phyloP scores from a whole-genome alignment of 805 yeast species.

The Yarrowia deformans region DNA sequence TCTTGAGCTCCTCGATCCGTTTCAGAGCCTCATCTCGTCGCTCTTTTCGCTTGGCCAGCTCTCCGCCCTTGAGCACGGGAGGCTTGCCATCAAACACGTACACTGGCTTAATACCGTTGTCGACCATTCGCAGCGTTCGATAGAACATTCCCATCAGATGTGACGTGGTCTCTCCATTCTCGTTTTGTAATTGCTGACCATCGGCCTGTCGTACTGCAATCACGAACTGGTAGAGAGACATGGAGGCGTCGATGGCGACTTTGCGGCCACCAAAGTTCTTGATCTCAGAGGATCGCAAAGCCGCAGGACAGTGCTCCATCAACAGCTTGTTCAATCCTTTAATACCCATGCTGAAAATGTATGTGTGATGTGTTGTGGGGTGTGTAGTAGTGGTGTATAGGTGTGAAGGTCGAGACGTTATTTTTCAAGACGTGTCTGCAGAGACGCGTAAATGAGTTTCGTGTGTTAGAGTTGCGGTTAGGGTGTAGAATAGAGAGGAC shows the following conservation, averaged over 20 bases:
- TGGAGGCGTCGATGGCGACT: slow-evolving; percentile 89
- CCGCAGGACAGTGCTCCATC: slow-evolving; percentile 86
- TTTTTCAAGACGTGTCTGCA: neutral
- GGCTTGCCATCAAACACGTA: slow-evolving; percentile 99
- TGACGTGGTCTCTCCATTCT: slow-evolving; percentile 86
- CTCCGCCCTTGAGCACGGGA: slow-evolving; percentile 92
- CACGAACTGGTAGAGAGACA: slow-evolving; percentile 94
- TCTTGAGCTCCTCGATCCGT: slow-evolving; percentile 72
- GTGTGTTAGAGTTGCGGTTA: slow-evolving; percentile 29
- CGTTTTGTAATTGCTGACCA: slow-evolving; percentile 90
- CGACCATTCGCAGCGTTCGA: slow-evolving; percentile 87
- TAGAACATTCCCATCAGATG: slow-evolving; percentile 97
- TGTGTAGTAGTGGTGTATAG: neutral
- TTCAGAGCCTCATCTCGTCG: slow-evolving; percentile 84
- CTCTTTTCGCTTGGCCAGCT: slow-evolving; percentile 81
- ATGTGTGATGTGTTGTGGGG: slow-evolving; percentile 1
- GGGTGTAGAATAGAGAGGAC: neutral
- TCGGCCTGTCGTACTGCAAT: slow-evolving; percentile 97
- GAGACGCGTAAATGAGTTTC: slow-evolving; percentile 35
- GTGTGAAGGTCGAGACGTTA: neutral
- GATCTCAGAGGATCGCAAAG: slow-evolving; percentile 79
- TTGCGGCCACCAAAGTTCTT: slow-evolving; percentile 90
- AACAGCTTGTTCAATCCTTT: slow-evolving; percentile 84
- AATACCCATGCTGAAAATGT: slow-evolving; percentile 8
- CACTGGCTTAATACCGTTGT: slow-evolving; percentile 93